Conservation (phyloP, 345 rosid genomes). For the Acer yangbiense region DNA sequence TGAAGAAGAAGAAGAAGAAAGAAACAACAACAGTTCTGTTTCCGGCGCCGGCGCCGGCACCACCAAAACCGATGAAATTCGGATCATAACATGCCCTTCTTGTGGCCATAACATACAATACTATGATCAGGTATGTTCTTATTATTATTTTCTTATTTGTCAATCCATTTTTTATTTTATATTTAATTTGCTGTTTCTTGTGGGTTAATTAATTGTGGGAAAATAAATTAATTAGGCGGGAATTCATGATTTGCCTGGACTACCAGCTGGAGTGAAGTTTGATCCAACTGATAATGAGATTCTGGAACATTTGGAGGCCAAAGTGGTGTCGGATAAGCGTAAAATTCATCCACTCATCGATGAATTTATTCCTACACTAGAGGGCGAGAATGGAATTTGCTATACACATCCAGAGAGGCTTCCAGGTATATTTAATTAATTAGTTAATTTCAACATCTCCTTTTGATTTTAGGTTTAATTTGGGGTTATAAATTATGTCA, state of each 20-base stretch:
- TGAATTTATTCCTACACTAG: slow-evolving; percentile 84
- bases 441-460: no score
- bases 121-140: slow-evolving; percentile 60
- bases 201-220: neutral
- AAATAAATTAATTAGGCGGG: slow-evolving; percentile 39
- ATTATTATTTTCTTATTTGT: neutral
- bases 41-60: slow-evolving; percentile 5
- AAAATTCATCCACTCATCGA: slow-evolving; percentile 84
- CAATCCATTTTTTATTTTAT: neutral
- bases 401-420: slow-evolving; percentile 91
- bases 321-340: slow-evolving; percentile 50
- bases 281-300: slow-evolving; percentile 95
- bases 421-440: slow-evolving; percentile 50
- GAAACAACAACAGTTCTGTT: neutral
- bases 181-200: neutral
- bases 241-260: slow-evolving; percentile 73
- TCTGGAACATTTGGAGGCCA: slow-evolving; percentile 83
- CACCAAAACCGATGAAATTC: slow-evolving; percentile 23
- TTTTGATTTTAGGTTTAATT: neutral
- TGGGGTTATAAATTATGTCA: neutral
- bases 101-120: slow-evolving; percentile 65
- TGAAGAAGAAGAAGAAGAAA: slow-evolving; percentile 31
- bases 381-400: slow-evolving; percentile 91
- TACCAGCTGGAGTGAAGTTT: slow-evolving; percentile 94
- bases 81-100: slow-evolving; percentile 56